Base-by-base conservation (phyloP, 306 rosid species). In the Quercus berberidifolia region DNA sequence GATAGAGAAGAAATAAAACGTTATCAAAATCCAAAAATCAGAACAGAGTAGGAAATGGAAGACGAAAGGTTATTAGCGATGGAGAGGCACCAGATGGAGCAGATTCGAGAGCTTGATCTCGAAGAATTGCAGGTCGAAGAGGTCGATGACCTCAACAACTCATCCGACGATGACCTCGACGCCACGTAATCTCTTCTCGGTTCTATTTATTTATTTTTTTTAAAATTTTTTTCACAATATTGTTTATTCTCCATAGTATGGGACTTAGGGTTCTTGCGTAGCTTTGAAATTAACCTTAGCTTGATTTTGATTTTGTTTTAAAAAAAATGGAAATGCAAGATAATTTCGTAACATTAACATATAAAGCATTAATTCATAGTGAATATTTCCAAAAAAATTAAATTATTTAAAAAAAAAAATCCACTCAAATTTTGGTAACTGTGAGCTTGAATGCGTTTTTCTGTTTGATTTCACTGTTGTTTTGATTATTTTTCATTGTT, bases 81-180 rank as follows among this genome's bases (percentile, higher is more conserved):
- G 57, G 99, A 93, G 84, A 84, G 92, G 87, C 82, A 51, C 58
- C 99, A 95, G 93, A 92, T 95, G 78, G 93, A 95, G 80, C 93
- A 90, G 80, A 92, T 93, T 85, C 91, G 85, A 77, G 87, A 88
- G 85, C 99, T 95, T 79, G 99, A 95, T 87, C 86, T 84, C 65
- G 99, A 95, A 71, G 93, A 91, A 51, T 87, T 95, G 81, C 92
- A 84, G 60, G 88, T 89, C 26, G 96, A 95, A 80, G 98, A 91
- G 86, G 97, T 93, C 55, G 99, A 93, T 52, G 78, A 76, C 56
- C 76, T 82, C 73, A 78, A 71, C 28, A 82, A 84, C 74, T 89
- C 93, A 4, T 79, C 82, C 76, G 92, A 85, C 17, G 93, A 82
- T 20, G 92, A 81, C 65, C 88, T 69, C 15, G 80, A 70, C 71